These are phyloP conservation scores for Maudiozyma humilis DNA, from an alignment of 1,139 yeast genomes.

Conservation along the genomic window DNA sequence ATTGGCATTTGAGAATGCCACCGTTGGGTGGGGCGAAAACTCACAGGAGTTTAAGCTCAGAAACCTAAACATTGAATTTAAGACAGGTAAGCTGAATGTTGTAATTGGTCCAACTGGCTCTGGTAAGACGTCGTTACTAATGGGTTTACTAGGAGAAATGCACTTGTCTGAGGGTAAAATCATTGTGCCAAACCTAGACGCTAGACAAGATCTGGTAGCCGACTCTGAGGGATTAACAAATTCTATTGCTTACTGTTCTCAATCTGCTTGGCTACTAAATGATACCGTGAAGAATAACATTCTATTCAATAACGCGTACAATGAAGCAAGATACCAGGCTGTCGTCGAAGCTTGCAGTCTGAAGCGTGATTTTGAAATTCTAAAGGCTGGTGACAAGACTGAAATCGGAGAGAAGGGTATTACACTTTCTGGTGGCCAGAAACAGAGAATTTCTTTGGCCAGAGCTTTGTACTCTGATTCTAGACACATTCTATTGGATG, in stretches of 20 bases:
- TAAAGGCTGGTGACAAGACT: conserved; percentile 73
- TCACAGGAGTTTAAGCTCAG: conserved; percentile 64
- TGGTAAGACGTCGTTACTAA: conserved; percentile 83
- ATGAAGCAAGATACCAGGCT: conserved; percentile 64
- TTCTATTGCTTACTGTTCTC: conserved; percentile 91
- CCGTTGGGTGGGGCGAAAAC: conserved; percentile 65
- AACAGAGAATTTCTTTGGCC: conserved; percentile 90
- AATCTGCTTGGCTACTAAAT: conserved; percentile 89
- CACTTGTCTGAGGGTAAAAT: conserved; percentile 62
- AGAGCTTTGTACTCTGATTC: conserved; percentile 87
- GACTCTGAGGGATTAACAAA: conserved; percentile 82
- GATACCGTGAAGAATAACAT: conserved; percentile 82
- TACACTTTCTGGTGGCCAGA: conserved; percentile 93
- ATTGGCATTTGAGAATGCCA: conserved; percentile 78
- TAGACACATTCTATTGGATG: conserved; percentile 75
- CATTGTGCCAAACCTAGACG: conserved; percentile 66
- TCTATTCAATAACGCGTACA: conserved; percentile 64
- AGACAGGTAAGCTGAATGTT: conserved; percentile 69
- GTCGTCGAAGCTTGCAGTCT: conserved; percentile 84
- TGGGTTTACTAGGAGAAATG: conserved; percentile 95
- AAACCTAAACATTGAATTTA: conserved; percentile 61
- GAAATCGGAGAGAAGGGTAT: conserved; percentile 96
- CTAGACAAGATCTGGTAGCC: conserved; percentile 60
- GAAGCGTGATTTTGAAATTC: conserved; percentile 64
- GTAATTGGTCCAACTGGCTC: conserved; percentile 91